Base-by-base conservation (phyloP, 257 asterid species). In the Galeopsis tetrahit region DNA sequence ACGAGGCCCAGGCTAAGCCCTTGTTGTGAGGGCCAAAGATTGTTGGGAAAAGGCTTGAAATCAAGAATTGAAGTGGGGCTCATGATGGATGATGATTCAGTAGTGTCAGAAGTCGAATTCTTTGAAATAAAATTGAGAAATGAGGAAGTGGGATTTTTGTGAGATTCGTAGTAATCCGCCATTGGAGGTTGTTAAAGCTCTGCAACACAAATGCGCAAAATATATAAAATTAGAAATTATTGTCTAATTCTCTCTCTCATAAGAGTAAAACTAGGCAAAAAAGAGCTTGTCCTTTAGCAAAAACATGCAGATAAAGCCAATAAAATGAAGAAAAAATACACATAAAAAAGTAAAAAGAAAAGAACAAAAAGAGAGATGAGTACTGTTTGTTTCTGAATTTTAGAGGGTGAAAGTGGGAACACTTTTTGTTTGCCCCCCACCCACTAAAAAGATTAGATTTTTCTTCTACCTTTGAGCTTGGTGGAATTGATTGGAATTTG, bases 31-130 rank as follows among this genome's bases (percentile, higher is more conserved):
- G 14, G 7, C 82, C 82, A 82, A 58, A 69, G 80, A 69, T 35
- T 78, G 78, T 78, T 81, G 44, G 84, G 86, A 46, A 63, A 80
- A 68, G 88, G 79, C 68, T 86, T 91, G 53, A 66, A 36, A 56
- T 91, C 96, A 74, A 89, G 95, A 35, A 86, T 87, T 70, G 98
- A 92, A 75, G 96, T 89, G 21, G 98, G 98, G 69, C 93, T 81
- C 42, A 79, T 80, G 40, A 71, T 64, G 72, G 90, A 76, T 21
- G 28, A 21, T 21, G n/a, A n/a, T n/a, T n/a, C n/a, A n/a, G n/a
- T n/a, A n/a, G n/a, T n/a, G n/a, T n/a, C n/a, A n/a, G n/a, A n/a
- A n/a, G n/a, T n/a, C n/a, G n/a, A n/a, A n/a, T n/a, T n/a, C n/a
- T n/a, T n/a, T n/a, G n/a, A n/a, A n/a, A n/a, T n/a, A n/a, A n/a